Conservation (phyloP, 1,284 basidiomycete genomes). For the Irpex rosettiformis region DNA sequence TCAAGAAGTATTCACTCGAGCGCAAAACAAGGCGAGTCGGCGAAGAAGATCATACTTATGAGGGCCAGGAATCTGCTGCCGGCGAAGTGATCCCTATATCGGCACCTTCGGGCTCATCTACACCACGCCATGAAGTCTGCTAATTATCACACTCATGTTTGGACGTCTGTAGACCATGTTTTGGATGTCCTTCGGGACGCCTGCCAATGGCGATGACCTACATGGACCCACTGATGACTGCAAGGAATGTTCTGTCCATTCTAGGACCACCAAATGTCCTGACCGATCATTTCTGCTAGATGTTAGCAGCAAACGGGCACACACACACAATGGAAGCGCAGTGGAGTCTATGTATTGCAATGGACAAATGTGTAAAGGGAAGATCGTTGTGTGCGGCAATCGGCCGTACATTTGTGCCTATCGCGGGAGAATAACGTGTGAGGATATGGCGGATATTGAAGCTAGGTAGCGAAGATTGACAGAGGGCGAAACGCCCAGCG, state of each 20-base stretch:
- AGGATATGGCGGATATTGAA: no score
- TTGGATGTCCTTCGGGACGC: no score
- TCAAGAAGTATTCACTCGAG: slow-evolving; percentile 15
- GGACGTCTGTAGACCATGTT: no score
- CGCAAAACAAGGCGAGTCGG: slow-evolving; percentile 4
- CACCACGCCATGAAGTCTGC: not conserved
- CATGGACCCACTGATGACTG: not conserved
- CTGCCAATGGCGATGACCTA: no score
- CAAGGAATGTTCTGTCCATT: not conserved
- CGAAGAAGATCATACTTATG: not conserved
- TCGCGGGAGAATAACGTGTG: not conserved
- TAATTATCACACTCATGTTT: no score
- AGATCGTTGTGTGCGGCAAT: not conserved
- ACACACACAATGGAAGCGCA: not conserved
- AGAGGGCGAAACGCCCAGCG: not conserved
- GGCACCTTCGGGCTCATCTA: not conserved
- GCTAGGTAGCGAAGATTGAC: not conserved
- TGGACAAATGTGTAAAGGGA: not conserved
- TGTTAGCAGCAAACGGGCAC: not conserved
- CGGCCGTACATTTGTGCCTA: not conserved
- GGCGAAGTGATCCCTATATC: not conserved
- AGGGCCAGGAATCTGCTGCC: not conserved
- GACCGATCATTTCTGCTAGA: not conserved
- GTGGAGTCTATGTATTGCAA: not conserved
- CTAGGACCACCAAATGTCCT: no score